A percentile compares a stretch with the other conserved stretches of the same genome.
Conservation (phyloP, 176 grass and related monocot species). For the Neostapfia colusana region DNA sequence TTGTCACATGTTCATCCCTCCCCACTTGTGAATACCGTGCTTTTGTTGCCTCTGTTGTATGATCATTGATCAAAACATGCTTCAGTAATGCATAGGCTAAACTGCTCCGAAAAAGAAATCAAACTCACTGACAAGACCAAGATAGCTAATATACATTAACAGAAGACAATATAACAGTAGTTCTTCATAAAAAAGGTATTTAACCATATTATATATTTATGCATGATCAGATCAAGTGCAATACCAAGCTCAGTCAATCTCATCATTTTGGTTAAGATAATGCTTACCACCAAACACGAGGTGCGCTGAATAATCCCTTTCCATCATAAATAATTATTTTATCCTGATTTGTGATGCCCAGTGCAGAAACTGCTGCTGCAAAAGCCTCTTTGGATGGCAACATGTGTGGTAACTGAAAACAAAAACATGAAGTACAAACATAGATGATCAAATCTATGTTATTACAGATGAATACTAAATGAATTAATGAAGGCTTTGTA, state of each 20-base stretch:
- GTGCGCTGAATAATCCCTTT: constrained; percentile 78
- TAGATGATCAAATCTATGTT: neutral
- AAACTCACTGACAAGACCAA: neutral
- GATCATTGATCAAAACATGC: constrained; percentile 8
- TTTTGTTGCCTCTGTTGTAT: neutral
- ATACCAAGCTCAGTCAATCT: neutral
- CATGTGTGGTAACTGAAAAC: constrained; percentile 84
- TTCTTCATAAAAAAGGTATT: neutral
- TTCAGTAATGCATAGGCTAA: neutral
- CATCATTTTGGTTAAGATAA: neutral
- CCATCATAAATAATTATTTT: constrained; percentile 85
- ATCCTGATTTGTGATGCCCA: constrained; percentile 73
- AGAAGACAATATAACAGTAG: neutral
- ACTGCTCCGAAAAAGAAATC: neutral
- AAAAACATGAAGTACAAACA: neutral
- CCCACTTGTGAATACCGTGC: neutral
- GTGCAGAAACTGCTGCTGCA: constrained; percentile 63
- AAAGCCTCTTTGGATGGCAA: constrained; percentile 82
- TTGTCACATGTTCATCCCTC: neutral
- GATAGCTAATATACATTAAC: neutral
- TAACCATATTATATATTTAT: constrained; percentile 3
- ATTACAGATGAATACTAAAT: neutral
- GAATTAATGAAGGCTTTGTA: neutral
- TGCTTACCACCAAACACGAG: constrained; percentile 94
- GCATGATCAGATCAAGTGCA: neutral